Conservation (phyloP, 352 stramenopile species). For the Globisporangium perplexum region DNA sequence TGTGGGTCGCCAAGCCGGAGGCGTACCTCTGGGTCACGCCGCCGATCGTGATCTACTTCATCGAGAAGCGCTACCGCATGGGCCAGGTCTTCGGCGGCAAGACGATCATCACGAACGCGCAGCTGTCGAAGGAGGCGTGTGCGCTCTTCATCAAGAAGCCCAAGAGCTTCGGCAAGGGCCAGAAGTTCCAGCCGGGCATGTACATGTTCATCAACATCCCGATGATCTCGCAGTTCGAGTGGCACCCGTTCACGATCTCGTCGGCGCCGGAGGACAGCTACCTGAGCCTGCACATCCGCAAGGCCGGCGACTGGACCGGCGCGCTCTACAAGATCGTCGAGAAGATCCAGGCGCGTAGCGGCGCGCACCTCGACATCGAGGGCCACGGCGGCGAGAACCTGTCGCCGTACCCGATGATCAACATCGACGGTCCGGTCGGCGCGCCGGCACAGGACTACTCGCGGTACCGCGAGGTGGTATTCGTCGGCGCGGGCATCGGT, state of each 20-base stretch:
- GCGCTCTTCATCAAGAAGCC: slow-evolving; percentile 67
- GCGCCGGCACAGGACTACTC: slow-evolving; percentile 61
- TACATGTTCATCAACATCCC: slow-evolving; percentile 86
- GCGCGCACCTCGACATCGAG: slow-evolving; percentile 20
- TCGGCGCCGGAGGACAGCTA: slow-evolving; percentile 70
- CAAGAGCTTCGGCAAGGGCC: slow-evolving; percentile 33
- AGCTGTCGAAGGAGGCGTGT: slow-evolving; percentile 49
- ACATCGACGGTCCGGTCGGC: slow-evolving; percentile 53
- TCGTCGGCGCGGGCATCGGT: slow-evolving; percentile 65
- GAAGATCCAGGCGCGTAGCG: slow-evolving; percentile 24
- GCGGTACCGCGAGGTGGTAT: slow-evolving; percentile 50
- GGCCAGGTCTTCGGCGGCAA: slow-evolving; percentile 41
- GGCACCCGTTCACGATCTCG: slow-evolving; percentile 91
- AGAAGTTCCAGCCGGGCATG: slow-evolving; percentile 59
- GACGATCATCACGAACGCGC: slow-evolving; percentile 38
- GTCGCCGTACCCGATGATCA: slow-evolving; percentile 42
- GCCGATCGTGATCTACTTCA: slow-evolving; percentile 47
- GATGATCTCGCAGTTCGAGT: slow-evolving; percentile 70
- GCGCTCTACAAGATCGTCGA: slow-evolving; percentile 42
- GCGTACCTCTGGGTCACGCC: slow-evolving; percentile 51
- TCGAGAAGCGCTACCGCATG: slow-evolving; percentile 61
- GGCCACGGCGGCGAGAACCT: slow-evolving; percentile 16
- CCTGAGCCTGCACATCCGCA: slow-evolving; percentile 65
- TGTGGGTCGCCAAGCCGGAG: slow-evolving; percentile 51
- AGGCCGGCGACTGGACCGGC: slow-evolving; percentile 61